Base-by-base conservation (phyloP, 768 basidiomycete species). In the Goffeauzyma gilvescens region DNA sequence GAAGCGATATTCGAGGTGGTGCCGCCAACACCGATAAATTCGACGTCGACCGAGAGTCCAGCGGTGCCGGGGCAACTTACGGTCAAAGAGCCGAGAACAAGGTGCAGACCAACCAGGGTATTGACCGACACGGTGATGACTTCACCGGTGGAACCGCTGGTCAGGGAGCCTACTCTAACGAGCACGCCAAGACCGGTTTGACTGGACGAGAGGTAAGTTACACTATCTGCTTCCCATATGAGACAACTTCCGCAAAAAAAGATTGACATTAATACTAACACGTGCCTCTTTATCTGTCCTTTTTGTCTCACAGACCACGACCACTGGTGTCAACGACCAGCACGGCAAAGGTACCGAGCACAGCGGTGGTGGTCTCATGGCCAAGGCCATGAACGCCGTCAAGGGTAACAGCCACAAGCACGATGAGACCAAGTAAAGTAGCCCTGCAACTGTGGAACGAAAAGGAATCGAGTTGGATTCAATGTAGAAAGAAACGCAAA, bases 301-400 rank as follows among this genome's bases (percentile, higher is more conserved):
- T n/a, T n/a, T n/a, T n/a, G n/a, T n/a, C n/a, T n/a, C n/a, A n/a
- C n/a, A n/a, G 27, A 31, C 39, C 30, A 45, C 44, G 20, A 33
- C 44, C 10, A 45, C 44, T 10, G 44, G 44, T 18, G 44, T 45
- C 18, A 22, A 2, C 10, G 42, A 43, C 32, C 32, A 35, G n/a
- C 46, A 48, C 37, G 46, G 34, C 20, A 13, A 48, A 12, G 20
- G 17, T 26, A 34, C 38, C 14, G 27, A 31, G 28, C 13, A 14
- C 9, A 32, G 33, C 23, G 46, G 41, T 30, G 39, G 37, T 10
- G 42, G 42, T 33, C 12, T 49, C n/a, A 15, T 49, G 21, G 42
- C 35, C 35, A 49, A 49, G 47, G 42, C 44, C 38, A 49, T 44
- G 47, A 38, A 38, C 26, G 25, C 41, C 37, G 33, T 49, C 24